Percentiles rank a stretch among this genome's conserved stretches.
phyloP scores from a whole-genome alignment of 2,329 filamentous ascomycete species.

The Talaromyces islandicus region DNA sequence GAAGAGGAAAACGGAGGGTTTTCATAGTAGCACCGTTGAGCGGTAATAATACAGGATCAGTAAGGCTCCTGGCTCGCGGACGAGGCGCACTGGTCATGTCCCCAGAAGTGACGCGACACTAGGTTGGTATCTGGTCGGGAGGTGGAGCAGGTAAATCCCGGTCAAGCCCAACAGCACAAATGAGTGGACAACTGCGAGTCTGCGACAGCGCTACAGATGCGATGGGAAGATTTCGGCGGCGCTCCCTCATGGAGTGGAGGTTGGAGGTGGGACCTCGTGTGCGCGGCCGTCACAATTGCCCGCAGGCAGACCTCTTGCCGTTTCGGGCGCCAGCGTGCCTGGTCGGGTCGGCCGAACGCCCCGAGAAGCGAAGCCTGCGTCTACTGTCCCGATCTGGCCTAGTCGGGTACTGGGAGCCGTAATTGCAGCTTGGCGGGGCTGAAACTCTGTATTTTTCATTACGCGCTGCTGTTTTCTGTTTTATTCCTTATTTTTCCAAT shows the following conservation, averaged over 20 bases:
- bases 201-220: background rate
- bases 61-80: background rate
- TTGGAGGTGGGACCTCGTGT: background rate
- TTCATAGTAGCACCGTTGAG: background rate
- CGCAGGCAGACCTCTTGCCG: constrained; percentile 2
- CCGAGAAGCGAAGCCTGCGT: background rate
- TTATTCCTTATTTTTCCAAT: background rate
- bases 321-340: background rate
- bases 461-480: background rate
- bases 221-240: background rate
- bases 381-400: background rate
- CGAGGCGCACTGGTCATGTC: background rate
- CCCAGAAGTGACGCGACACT: background rate
- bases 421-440: background rate
- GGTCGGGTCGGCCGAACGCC: background rate
- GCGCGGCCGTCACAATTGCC: background rate
- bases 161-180: background rate
- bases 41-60: background rate
- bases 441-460: background rate
- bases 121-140: background rate
- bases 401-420: background rate
- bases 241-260: background rate
- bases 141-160: background rate
- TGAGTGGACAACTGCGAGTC: background rate
- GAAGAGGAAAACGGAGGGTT: background rate